Evolutionary conservation across 305 asterid species (phyloP), one percentile per base, ranked within the genome.

Genomic region (Fraxinus ornus): DNA sequence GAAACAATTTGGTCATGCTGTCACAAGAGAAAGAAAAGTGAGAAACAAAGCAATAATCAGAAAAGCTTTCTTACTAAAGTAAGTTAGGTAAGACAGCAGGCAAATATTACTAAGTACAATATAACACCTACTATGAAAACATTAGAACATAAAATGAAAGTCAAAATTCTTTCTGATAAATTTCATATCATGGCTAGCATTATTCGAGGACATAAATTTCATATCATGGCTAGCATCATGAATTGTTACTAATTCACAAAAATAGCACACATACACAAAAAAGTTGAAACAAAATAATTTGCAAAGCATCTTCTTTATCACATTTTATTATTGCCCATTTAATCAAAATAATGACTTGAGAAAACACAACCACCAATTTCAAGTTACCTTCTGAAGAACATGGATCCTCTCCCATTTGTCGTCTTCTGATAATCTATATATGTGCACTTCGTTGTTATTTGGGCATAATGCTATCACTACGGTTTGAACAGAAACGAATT

Each of bases 1-100:
- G 98, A 94, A 87, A 97, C 94, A 91, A 97, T 92, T 90, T 97
- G 99, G 88, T 97, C 99, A 87, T 97, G 99, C 99, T 97, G 97
- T 85, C 83, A 84, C 84, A 87, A 78, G 66, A 78, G 83, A 70
- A 77, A 80, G 76, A 78, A 80, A 68, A 75, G 66, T 74, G 76
- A 85, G 78, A 88, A 85, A 71, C 78, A 83, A 82, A 75, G 30
- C 77, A 35, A 21, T 79, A n/a, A 78, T 72, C 24, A 85, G 83
- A 5, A 78, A 81, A 82, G 84, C 47, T 22, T 47, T 68, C 52
- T 26, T 52, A 70, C 4, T 37, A 12, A 62, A 64, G 76, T 44
- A 76, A 84, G 75, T 37, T 30, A 57, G 79, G 68, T 39, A 70
- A 73, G 32, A 36, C 77, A 44, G 28, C 41, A 39, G 36, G 82